Conservation (phyloP, 257 asterid species). For the Ligustrum vulgare region DNA sequence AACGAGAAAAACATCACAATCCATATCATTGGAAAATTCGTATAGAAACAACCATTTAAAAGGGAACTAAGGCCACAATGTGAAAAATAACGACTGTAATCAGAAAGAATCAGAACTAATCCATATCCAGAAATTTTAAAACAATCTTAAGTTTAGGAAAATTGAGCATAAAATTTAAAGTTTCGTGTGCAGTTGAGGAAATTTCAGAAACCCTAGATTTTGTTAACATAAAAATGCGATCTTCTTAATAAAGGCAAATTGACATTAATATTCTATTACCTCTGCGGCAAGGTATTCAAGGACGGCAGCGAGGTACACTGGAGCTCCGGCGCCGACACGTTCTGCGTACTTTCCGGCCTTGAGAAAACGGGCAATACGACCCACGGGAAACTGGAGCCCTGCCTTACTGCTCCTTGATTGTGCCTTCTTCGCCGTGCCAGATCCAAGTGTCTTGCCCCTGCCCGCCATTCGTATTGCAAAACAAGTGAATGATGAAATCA, state of each 20-base stretch:
- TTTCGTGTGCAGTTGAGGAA: background rate
- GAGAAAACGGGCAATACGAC: constrained; percentile 50
- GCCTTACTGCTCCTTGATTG: constrained; percentile 52
- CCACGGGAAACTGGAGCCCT: constrained; percentile 53
- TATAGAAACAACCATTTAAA: background rate
- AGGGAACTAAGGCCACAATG: background rate
- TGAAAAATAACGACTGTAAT: background rate
- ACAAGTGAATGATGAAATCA: background rate
- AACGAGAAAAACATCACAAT: background rate
- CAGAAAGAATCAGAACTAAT: background rate
- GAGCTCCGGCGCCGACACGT: constrained; percentile 58
- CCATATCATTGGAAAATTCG: background rate
- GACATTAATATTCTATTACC: constrained; percentile 17
- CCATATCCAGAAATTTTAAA: background rate
- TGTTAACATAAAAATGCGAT: background rate
- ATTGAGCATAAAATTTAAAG: background rate
- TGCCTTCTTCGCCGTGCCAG: constrained; percentile 48
- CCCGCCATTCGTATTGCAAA: constrained; percentile 34
- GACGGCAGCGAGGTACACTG: constrained; percentile 48
- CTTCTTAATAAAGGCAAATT: background rate
- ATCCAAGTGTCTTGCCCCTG: constrained; percentile 51
- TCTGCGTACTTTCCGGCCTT: constrained; percentile 53
- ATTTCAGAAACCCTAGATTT: constrained; percentile 9
- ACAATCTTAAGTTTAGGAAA: background rate
- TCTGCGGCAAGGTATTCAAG: constrained; percentile 49